Conservation (phyloP, 139 green algal genomes). For the Tetradesmus obliquus region DNA sequence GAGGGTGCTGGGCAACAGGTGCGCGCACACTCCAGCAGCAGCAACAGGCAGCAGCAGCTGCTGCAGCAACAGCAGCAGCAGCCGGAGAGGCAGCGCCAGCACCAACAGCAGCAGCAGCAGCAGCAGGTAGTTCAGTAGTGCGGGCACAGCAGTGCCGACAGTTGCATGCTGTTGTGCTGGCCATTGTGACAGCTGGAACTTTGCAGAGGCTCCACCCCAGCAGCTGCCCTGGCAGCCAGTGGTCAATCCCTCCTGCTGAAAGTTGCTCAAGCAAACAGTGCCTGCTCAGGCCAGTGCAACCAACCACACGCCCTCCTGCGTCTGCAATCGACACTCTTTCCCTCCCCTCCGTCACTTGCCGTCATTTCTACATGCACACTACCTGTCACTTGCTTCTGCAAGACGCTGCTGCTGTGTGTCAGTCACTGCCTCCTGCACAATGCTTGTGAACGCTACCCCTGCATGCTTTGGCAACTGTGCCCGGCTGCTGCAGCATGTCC, state of each 20-base stretch:
- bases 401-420: background rate
- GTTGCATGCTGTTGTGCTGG: background rate
- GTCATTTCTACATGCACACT: no score
- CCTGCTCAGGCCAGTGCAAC: background rate
- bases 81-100: background rate
- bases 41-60: background rate
- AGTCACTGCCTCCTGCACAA: background rate
- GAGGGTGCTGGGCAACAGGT: constrained; percentile 46
- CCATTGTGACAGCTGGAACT: no score
- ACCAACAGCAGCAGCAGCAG: background rate
- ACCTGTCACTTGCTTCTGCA: background rate
- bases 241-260: no score
- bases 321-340: no score
- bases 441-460: background rate
- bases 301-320: background rate
- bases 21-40: background rate
- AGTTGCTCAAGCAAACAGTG: no score
- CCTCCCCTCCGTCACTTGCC: no score
- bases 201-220: no score
- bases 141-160: background rate
- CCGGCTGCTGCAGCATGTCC: background rate
- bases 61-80: background rate
- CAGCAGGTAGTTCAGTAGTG: background rate
- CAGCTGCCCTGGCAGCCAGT: no score
- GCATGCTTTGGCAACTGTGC: background rate